phyloP scores from a whole-genome alignment of 139 green algal species.

The Tetraselmis chui region DNA sequence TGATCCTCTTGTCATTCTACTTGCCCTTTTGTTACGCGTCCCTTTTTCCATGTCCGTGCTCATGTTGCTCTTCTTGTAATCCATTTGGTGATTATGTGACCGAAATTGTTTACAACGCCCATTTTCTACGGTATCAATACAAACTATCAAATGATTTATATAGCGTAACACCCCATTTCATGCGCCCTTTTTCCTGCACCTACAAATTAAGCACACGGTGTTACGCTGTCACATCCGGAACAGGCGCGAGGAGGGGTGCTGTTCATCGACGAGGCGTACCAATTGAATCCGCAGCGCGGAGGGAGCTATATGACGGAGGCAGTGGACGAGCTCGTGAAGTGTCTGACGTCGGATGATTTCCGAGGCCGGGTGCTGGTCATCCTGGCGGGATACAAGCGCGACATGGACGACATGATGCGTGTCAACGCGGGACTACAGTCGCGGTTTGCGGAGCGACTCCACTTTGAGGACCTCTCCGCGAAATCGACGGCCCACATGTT shows the following conservation, averaged over 20 bases:
- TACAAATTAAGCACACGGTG: too few species aligned
- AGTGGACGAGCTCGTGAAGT: neutral
- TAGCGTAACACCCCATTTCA: too few species aligned
- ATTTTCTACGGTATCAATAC: too few species aligned
- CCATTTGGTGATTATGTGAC: too few species aligned
- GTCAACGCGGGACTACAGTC: conserved; percentile 44
- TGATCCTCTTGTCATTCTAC: too few species aligned
- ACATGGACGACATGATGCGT: conserved; percentile 40
- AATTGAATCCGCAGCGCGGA: conserved; percentile 17
- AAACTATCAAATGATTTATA: too few species aligned
- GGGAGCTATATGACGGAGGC: neutral
- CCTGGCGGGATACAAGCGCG: conserved; percentile 39
- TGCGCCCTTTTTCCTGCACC: too few species aligned
- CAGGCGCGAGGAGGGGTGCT: conserved; percentile 32
- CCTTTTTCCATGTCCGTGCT: too few species aligned
- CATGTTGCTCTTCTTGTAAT: too few species aligned
- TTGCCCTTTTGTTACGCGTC: too few species aligned
- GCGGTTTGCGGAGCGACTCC: conserved; percentile 25
- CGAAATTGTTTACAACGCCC: too few species aligned
- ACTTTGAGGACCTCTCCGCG: conserved; percentile 9
- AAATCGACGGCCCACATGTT: neutral
- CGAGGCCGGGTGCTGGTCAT: conserved; percentile 37
- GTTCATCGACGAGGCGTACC: conserved; percentile 51
- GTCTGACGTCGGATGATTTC: conserved; percentile 23
- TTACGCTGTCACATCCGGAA: too few species aligned